Evolutionary conservation across 805 yeast species (phyloP), one percentile per base, ranked within the genome.

Genomic region (Torulaspora microellipsoides): DNA sequence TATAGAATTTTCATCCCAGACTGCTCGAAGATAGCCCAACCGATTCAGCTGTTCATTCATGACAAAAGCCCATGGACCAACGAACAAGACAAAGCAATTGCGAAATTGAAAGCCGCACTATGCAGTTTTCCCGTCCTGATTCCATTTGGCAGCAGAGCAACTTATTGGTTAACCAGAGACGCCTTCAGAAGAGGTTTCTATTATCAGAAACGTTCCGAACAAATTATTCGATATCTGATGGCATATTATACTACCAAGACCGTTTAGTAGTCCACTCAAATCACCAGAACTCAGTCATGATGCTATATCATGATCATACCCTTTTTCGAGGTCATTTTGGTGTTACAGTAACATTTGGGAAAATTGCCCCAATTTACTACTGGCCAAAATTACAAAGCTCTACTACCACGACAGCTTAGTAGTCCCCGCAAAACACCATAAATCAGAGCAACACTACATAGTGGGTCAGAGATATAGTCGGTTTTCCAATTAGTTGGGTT

Each of bases 311-410:
- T 27, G 44, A 48, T 27, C 39, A 42, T 20, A 12, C 12, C 17
- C 36, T 9, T 31, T 38, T n/a, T 29, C 46, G 51, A 20, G 49
- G 52, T 13, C 49, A 51, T 20, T 48, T 48, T 34, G 52, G 52
- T 17, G 17, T 17, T 13, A 20, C 39, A 5, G 31, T 31, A 7
- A 50, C 54, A 3, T 15, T 27, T 11, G 32, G 17, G 3, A 45
- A 49, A 15, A 33, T 47, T 25, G 35, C 34, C 14, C 34, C 44
- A 9, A 9, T 29, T 10, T 48, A n/a, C 27, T 48, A 42, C 15
- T 48, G 53, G 51, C 38, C 51, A 3, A 23, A 34, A 6, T 12
- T 37, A 2, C 23, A 35, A 2, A 15, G 27, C 9, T 15, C 42
- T 2, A n/a, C n/a, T n/a, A n/a, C n/a, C n/a, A n/a, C n/a, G n/a